Conservation (phyloP, 805 yeast genomes). For the Pichia nanzhaoensis region DNA sequence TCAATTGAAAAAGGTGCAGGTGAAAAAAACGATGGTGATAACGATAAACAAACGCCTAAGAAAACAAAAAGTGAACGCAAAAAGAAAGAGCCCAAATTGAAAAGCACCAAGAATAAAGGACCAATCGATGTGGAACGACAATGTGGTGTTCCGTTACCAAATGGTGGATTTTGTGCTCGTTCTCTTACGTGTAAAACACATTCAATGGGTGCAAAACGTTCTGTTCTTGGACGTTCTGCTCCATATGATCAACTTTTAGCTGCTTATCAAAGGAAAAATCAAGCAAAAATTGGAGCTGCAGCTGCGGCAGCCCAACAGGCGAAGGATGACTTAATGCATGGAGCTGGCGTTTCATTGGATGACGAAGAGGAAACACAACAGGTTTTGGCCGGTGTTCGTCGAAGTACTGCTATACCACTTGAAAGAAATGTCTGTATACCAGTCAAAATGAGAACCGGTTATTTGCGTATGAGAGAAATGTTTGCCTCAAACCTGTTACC, state of each 20-base stretch:
- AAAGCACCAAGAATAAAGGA: slow-evolving; percentile 56
- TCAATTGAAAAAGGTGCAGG: slow-evolving; percentile 16
- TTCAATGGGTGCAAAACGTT: slow-evolving; percentile 96
- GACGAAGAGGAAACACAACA: slow-evolving; percentile 92
- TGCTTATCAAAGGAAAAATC: slow-evolving; percentile 87
- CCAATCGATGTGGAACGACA: slow-evolving; percentile 90
- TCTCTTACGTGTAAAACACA: slow-evolving; percentile 96
- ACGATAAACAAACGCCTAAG: slow-evolving; percentile 20
- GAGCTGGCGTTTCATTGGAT: slow-evolving; percentile 46
- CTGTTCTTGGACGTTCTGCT: slow-evolving; percentile 88
- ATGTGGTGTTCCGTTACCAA: slow-evolving; percentile 91
- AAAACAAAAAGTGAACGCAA: slow-evolving; percentile 14
- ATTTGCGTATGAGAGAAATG: slow-evolving; percentile 87
- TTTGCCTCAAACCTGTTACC: slow-evolving; percentile 80
- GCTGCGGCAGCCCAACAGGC: slow-evolving; percentile 76
- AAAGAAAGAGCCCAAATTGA: slow-evolving; percentile 27
- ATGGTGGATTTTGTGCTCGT: slow-evolving; percentile 94
- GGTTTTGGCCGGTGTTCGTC: slow-evolving; percentile 81
- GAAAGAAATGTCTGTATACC: slow-evolving; percentile 72
- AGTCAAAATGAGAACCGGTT: slow-evolving; percentile 59
- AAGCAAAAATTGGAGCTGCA: slow-evolving; percentile 79
- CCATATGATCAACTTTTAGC: slow-evolving; percentile 85
- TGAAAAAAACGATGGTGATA: slow-evolving; percentile 15
- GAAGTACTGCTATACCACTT: slow-evolving; percentile 76
- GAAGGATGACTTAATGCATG: slow-evolving; percentile 55